Base-by-base conservation (phyloP, 225 moss, liverwort and hornwort genomes). In the Asterella californica region DNA sequence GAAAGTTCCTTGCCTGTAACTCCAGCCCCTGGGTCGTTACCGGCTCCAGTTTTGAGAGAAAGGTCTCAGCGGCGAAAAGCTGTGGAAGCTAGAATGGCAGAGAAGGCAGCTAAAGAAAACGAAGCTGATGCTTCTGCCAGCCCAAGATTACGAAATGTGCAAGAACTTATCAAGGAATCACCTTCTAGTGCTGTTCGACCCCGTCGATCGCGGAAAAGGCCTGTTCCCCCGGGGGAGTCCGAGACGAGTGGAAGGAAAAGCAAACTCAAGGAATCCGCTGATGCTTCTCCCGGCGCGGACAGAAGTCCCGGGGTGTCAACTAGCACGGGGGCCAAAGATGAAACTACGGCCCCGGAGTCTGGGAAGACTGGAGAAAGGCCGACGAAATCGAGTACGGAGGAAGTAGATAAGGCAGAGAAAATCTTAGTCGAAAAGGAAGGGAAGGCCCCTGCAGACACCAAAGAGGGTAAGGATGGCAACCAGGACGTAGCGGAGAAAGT, bases 201-300 rank as follows among this genome's bases (percentile, higher is more conserved):
- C 77, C 81, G 84, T 67, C 84, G 84, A 84, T 87, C 87, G 76
- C 76, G 84, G 63, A 87, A 87, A 82, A 84, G 84, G 33, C 82
- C 84, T 32, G 74, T 84, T 48, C 82, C 87, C 0, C 82, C 76
- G 0, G 84, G 87, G 34, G 87, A 84, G 42, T 81, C 72, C 9
- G 86, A 86, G 42, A 72, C 79, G 4, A 80, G 84, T 62, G 84
- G 57, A 24, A 84, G 84, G 82, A 87, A 82, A 72, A 84, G 52
- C 62, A 82, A 75, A 73, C 6, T 75, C 0, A 87, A 84, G 74
- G 77, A 79, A 57, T 69, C 45, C 6, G 75, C 74, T 33, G 70
- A 37, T 27, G 62, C 69, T 15, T 81, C 83, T 37, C 48, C 74
- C 2, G 80, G 53, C 2, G 67, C 73, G 14, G 86, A 83, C 15